Evolutionary conservation across 2,329 filamentous ascomycete genomes (phyloP).

Genomic region (Metarhizium robertsii): DNA sequence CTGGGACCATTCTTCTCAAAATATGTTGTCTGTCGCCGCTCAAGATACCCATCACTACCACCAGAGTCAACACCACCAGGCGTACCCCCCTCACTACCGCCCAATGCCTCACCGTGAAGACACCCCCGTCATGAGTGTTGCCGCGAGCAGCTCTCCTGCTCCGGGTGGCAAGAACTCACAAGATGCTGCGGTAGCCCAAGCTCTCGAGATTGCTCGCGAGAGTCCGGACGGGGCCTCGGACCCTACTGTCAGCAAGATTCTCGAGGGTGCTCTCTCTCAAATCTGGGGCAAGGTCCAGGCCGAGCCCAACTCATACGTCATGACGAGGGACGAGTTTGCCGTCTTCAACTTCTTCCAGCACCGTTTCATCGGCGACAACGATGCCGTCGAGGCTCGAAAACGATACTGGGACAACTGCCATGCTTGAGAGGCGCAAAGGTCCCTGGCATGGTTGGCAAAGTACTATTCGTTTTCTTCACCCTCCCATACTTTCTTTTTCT

Average conservation of each 20-base stretch:
- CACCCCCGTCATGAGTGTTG: conserved; percentile 7
- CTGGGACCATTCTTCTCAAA: background rate
- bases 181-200: conserved; percentile 47
- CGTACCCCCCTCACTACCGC: background rate
- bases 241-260: conserved; percentile 49
- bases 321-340: conserved; percentile 69
- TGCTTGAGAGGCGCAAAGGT: conserved; percentile 14
- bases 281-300: conserved; percentile 61
- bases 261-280: conserved; percentile 53
- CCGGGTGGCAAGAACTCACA: conserved; percentile 14
- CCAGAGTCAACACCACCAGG: background rate
- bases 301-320: conserved; percentile 60
- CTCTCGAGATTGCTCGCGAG: conserved; percentile 68
- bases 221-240: conserved; percentile 57
- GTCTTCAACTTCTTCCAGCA: conserved; percentile 78
- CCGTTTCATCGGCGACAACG: conserved; percentile 47
- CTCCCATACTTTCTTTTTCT: background rate
- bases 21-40: conserved; percentile 14
- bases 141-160: conserved; percentile 3
- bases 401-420: conserved; percentile 43
- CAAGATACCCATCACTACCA: conserved; percentile 9
- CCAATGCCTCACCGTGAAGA: conserved; percentile 16
- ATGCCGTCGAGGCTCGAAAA: conserved; percentile 37
- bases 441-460: background rate
- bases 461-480: background rate